Percentiles rank a stretch among this genome's conserved stretches.
Evolutionary conservation across 2,329 filamentous ascomycete genomes (phyloP).

Genomic region (Myriosclerotinia duriaeana): DNA sequence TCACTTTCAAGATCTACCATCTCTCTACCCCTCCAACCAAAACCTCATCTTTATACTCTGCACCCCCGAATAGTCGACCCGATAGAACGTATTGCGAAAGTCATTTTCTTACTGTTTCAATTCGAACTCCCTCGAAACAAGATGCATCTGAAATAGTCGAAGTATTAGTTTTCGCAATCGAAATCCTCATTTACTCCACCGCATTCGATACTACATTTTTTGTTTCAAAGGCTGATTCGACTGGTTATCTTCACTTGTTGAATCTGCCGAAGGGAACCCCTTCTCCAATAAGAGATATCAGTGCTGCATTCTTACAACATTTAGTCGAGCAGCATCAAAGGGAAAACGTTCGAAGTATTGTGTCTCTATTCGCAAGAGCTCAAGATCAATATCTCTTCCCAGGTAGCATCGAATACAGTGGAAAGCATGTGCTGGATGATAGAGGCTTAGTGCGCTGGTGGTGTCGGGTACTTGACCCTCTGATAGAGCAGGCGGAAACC

Average conservation of each 20-base stretch:
- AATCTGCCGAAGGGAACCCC: constrained; percentile 59
- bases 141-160: constrained; percentile 34
- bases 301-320: constrained; percentile 72
- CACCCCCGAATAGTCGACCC: constrained; percentile 67
- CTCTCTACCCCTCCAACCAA: constrained; percentile 79
- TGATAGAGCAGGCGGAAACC: constrained; percentile 47
- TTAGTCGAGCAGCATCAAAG: constrained; percentile 68
- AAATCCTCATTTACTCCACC: constrained; percentile 85
- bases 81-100: constrained; percentile 84
- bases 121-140: constrained; percentile 38
- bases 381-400: constrained; percentile 96
- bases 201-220: constrained; percentile 81
- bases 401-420: constrained; percentile 77
- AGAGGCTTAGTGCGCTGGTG: constrained; percentile 91
- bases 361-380: constrained; percentile 88
- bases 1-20: constrained; percentile 73
- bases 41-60: constrained; percentile 74
- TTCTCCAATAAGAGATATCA: constrained; percentile 74
- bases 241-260: constrained; percentile 74
- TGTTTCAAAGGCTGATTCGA: constrained; percentile 95
- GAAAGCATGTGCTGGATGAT: constrained; percentile 91
- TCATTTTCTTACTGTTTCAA: constrained; percentile 69
- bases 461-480: constrained; percentile 80
- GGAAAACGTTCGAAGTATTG: constrained; percentile 64
- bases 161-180: constrained; percentile 78